A percentile compares a stretch with the other conserved stretches of the same genome.
Conservation (phyloP, 192 early-diverging fungal genomes). For the Mycoemilia scoparia region DNA sequence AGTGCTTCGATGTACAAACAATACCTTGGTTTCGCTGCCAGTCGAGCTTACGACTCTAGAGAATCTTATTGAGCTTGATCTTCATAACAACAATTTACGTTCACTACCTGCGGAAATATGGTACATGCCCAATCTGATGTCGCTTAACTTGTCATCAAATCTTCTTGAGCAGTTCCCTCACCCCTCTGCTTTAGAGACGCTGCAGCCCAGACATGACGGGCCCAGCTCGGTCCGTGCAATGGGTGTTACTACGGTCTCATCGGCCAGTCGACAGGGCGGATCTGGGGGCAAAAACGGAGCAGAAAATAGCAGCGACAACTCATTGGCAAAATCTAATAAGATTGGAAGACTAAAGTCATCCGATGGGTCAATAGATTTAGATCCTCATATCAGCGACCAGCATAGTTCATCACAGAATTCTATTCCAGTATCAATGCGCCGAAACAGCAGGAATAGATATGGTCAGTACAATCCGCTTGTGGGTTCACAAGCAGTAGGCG, state of each 20-base stretch:
- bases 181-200: slow-evolving; percentile 35
- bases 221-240: slow-evolving; percentile 23
- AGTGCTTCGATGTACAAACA: slow-evolving; percentile 44
- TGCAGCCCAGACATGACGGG: slow-evolving; percentile 23
- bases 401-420: slow-evolving; percentile 9
- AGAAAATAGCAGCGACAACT: too few species aligned
- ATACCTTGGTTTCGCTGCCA: slow-evolving; percentile 45
- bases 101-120: slow-evolving; percentile 59
- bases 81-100: slow-evolving; percentile 61
- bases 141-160: slow-evolving; percentile 69
- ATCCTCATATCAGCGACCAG: slow-evolving; percentile 13
- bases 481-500: slow-evolving; percentile 9
- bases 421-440: slow-evolving; percentile 8
- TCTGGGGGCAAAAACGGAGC: slow-evolving; percentile 16
- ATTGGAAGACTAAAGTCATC: too few species aligned
- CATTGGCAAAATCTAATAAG: too few species aligned
- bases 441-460: too few species aligned
- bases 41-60: slow-evolving; percentile 44
- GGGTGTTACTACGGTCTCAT: slow-evolving; percentile 20
- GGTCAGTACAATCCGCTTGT: slow-evolving; percentile 18
- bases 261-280: slow-evolving; percentile 17
- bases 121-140: slow-evolving; percentile 43
- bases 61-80: slow-evolving; percentile 40
- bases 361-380: too few species aligned
- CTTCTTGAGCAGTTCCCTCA: slow-evolving; percentile 62